Evolutionary conservation across 345 rosid species (phyloP).

Genomic region (Lumnitzera racemosa): DNA sequence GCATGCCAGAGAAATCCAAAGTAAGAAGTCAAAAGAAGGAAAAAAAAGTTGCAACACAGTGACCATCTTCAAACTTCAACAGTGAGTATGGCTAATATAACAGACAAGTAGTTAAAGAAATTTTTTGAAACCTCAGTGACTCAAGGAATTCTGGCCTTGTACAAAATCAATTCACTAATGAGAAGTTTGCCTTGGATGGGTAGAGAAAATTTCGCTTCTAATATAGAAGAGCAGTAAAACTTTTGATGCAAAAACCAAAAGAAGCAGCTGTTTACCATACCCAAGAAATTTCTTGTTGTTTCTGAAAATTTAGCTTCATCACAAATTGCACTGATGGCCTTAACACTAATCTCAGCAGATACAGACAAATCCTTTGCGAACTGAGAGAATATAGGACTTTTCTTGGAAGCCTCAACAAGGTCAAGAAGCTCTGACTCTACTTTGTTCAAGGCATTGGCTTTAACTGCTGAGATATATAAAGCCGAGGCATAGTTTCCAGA

Average conservation of each 20-base stretch:
- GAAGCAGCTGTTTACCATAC: conserved; percentile 26
- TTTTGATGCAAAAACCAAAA: background rate
- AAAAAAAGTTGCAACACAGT: no score
- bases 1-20: no score
- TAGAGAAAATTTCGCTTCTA: no score
- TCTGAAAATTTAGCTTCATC: conserved; percentile 63
- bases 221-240: conserved; percentile 1
- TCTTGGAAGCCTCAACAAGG: conserved; percentile 58
- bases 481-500: conserved; percentile 90
- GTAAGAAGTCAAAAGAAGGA: no score
- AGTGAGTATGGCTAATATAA: no score
- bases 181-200: no score
- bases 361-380: conserved; percentile 77
- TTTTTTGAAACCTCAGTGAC: no score
- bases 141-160: no score
- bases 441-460: conserved; percentile 54
- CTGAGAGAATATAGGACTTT: conserved; percentile 47
- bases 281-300: conserved; percentile 68
- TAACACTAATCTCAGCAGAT: conserved; percentile 43
- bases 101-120: no score
- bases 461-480: conserved; percentile 61
- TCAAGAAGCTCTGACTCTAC: conserved; percentile 68
- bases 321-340: conserved; percentile 56
- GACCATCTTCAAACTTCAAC: no score
- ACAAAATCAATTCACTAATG: no score